phyloP scores from a whole-genome alignment of 257 asterid genomes.

The Dorcoceras hygrometricum region DNA sequence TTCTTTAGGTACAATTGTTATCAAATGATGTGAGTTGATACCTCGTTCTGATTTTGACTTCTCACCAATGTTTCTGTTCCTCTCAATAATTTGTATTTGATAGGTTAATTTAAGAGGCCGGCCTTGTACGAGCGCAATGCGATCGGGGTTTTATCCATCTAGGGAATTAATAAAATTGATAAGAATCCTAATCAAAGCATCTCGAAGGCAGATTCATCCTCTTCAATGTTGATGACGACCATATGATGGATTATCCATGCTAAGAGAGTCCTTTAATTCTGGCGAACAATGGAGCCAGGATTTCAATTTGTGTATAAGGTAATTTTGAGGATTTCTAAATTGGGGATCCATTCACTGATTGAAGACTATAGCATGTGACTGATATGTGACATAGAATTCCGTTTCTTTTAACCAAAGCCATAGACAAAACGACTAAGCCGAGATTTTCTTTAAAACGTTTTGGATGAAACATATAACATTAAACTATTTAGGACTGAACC shows the following conservation, averaged over 20 bases:
- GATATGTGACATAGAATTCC: too few species aligned
- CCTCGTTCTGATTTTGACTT: slow-evolving; percentile 9
- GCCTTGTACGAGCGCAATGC: slow-evolving; percentile 30
- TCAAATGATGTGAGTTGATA: slow-evolving; percentile 24
- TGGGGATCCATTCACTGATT: too few species aligned
- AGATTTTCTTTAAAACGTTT: too few species aligned
- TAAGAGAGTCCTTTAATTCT: slow-evolving; percentile 41
- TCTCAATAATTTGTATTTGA: slow-evolving; percentile 22
- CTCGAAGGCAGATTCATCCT: slow-evolving; percentile 41
- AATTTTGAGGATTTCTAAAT: too few species aligned
- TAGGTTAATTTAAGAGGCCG: slow-evolving; percentile 71
- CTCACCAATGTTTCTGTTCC: slow-evolving; percentile 11
- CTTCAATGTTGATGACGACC: slow-evolving; percentile 43
- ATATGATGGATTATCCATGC: slow-evolving; percentile 46
- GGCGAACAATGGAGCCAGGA: too few species aligned
- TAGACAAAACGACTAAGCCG: too few species aligned
- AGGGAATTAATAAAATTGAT: slow-evolving; percentile 36
- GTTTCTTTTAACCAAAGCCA: too few species aligned
- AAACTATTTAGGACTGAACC: too few species aligned
- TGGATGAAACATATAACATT: too few species aligned
- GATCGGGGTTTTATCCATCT: slow-evolving; percentile 38
- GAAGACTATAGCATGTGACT: too few species aligned
- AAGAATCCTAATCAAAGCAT: slow-evolving; percentile 39
- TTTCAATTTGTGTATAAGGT: too few species aligned
- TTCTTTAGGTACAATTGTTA: slow-evolving; percentile 42